Evolutionary conservation across 2,329 filamentous ascomycete species (phyloP), one percentile per base, ranked within the genome.

Genomic region (Monosporascus sp.): DNA sequence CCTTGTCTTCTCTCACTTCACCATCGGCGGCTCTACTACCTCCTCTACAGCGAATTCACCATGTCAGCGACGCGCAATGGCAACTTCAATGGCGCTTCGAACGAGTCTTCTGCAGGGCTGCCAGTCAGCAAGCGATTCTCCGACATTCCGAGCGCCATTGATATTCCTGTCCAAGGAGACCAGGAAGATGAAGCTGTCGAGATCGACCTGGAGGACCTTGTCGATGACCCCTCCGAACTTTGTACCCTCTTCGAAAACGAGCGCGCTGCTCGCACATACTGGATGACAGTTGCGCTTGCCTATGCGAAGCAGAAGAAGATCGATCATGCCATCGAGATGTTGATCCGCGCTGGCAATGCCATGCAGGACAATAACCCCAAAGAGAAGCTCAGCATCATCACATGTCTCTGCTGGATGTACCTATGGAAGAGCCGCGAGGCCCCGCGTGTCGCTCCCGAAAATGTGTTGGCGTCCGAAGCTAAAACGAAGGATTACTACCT

Each of bases 201-300:
- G 75, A 90, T 99, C 65, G 90, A 95, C 68, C 84, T 97, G 51
- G 88, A 92, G 68, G 90, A 93, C 60, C 85, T 97, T 40, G 84
- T 92, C 56, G 94, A 97, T 69, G 94, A 97, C 68, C 90, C 91
- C 20, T 96, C 90, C 47, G 94, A 99, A 75, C 82, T 99, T 5
- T 99, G 94, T 71, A 94, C 90, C 31, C 81, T 99, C 49, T 85
- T 99, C 59, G 93, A 99, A 74, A 96, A 94, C 66, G 95, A 99
- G 71, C 86, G 87, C 66, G 92, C 91, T 17, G 88, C 90, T 38
- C 91, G 93, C 65, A 90, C 87, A 50, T 95, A 95, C 63, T 99
- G 95, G 95, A 93, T 99, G 79, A 93, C 91, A n/a, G 94, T 97
- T 61, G 90, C 95, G 43, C 80, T 97, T 55, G 93, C 93, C 48